These are phyloP conservation scores for Pseudonitzschia pungens DNA, from an alignment of 108 stramenopile genomes.

Conservation along the genomic window DNA sequence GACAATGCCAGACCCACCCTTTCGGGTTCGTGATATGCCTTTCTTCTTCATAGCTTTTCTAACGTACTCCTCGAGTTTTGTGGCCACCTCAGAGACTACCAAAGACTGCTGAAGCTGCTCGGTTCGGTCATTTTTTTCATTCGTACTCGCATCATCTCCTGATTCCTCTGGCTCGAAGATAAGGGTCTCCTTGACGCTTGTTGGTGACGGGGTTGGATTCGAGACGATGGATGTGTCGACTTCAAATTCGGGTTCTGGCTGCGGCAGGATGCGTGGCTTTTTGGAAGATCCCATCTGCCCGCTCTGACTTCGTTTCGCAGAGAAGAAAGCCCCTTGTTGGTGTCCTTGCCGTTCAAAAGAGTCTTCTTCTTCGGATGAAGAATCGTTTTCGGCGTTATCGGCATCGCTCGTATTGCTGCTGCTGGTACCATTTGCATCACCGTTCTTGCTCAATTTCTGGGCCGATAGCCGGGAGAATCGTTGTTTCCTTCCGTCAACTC, in stretches of 20 bases:
- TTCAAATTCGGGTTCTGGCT: slow-evolving; percentile 9
- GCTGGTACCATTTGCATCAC: slow-evolving; percentile 15
- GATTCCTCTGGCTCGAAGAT: slow-evolving; percentile 21
- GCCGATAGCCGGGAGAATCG: slow-evolving; percentile 51
- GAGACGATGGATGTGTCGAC: slow-evolving; percentile 23
- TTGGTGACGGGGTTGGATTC: slow-evolving; percentile 22
- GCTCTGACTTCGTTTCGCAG: not conserved
- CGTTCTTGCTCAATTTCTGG: slow-evolving; percentile 31
- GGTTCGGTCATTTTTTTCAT: slow-evolving; percentile 21
- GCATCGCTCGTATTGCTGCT: slow-evolving; percentile 23
- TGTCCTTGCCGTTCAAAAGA: not conserved
- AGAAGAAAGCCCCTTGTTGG: not conserved
- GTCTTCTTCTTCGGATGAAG: slow-evolving; percentile 12
- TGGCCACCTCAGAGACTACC: slow-evolving; percentile 57
- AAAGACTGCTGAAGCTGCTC: slow-evolving; percentile 45
- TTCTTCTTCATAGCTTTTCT: slow-evolving; percentile 42
- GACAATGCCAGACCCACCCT: slow-evolving; percentile 40
- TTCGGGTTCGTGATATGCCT: slow-evolving; percentile 29
- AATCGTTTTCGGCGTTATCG: slow-evolving; percentile 18
- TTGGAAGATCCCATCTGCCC: slow-evolving; percentile 5
- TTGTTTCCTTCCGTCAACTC: slow-evolving; percentile 79
- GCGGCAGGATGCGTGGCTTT: slow-evolving; percentile 10
- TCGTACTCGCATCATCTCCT: slow-evolving; percentile 25
- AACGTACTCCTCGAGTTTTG: slow-evolving; percentile 58
- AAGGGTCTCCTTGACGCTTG: slow-evolving; percentile 17